phyloP scores from a whole-genome alignment of 1,284 basidiomycete species.

The Austropuccinia psidii region DNA sequence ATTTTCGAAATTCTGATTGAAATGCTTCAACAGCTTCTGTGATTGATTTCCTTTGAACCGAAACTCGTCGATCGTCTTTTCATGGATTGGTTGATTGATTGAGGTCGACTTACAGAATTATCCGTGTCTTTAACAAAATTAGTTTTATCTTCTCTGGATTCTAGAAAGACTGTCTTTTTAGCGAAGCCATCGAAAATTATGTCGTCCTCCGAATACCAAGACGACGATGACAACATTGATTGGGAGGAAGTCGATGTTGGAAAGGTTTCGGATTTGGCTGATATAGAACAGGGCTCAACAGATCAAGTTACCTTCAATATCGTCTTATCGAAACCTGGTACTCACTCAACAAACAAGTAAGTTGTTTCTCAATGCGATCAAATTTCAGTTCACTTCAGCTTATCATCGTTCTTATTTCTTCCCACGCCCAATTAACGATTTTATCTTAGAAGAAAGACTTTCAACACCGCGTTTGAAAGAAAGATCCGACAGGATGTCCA shows the following conservation, averaged over 20 bases:
- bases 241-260: conserved; percentile 33
- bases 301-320: conserved; percentile 2
- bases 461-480: conserved; percentile 53
- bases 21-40: too few species aligned
- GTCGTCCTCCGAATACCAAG: conserved; percentile 2
- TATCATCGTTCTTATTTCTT: not conserved
- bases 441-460: not conserved
- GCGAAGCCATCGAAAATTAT: not conserved
- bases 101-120: too few species aligned
- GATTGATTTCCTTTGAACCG: too few species aligned
- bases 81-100: too few species aligned
- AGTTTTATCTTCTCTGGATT: too few species aligned
- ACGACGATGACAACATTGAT: conserved; percentile 16
- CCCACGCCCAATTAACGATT: not conserved
- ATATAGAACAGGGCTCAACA: not conserved
- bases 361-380: not conserved
- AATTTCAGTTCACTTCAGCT: not conserved
- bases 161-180: too few species aligned
- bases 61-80: too few species aligned
- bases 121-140: too few species aligned
- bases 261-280: not conserved
- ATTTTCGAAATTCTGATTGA: too few species aligned
- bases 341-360: conserved; percentile 16
- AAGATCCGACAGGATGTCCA: conserved; percentile 67
- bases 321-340: conserved; percentile 21